Percentiles rank a stretch among this genome's conserved stretches.
These are phyloP conservation scores for Ceratocystiopsis sp. DNA, from an alignment of 2,329 filamentous ascomycete species.

Conservation along the genomic window DNA sequence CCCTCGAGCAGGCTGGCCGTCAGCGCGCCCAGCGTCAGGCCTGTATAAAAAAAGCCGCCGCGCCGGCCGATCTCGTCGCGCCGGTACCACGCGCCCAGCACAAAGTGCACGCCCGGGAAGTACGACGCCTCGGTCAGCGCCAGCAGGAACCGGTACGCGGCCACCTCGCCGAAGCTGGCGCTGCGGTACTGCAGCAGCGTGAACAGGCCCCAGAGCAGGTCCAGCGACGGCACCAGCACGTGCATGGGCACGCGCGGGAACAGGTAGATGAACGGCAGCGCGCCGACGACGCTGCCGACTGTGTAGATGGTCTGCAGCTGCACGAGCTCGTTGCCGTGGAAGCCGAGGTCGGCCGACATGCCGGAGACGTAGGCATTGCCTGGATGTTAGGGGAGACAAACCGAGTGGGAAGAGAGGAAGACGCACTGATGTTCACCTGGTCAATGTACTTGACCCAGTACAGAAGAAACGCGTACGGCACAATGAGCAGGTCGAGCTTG, in stretches of 20 bases:
- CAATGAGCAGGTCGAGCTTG: too few relatives aligned
- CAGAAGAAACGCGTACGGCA: too few relatives aligned
- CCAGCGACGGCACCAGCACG: too few relatives aligned
- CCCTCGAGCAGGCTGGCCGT: constrained; percentile 18
- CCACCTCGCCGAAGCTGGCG: neutral
- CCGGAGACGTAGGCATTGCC: constrained; percentile 23
- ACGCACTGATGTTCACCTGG: constrained; percentile 11
- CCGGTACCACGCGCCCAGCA: constrained; percentile 3
- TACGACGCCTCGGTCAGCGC: constrained; percentile 3
- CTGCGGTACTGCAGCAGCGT: neutral
- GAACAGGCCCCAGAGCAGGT: constrained; percentile 1
- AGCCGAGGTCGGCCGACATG: constrained; percentile 32
- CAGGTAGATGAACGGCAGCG: constrained; percentile 22
- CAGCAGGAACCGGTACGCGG: constrained; percentile 1
- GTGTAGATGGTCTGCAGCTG: constrained; percentile 37
- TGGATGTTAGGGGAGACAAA: neutral
- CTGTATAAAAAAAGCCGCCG: constrained; percentile 7
- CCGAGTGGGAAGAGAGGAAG: neutral
- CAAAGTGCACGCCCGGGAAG: constrained; percentile 3
- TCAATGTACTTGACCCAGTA: constrained; percentile 23
- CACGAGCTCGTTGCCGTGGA: constrained; percentile 34
- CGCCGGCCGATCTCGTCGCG: constrained; percentile 2
- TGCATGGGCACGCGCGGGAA: constrained; percentile 10
- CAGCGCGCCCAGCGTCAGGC: constrained; percentile 10
- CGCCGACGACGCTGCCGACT: constrained; percentile 38